Percentiles rank a stretch among this genome's conserved stretches.
Evolutionary conservation across 768 basidiomycete genomes (phyloP).

Genomic region (Pseudohyphozyma bogoriensis): DNA sequence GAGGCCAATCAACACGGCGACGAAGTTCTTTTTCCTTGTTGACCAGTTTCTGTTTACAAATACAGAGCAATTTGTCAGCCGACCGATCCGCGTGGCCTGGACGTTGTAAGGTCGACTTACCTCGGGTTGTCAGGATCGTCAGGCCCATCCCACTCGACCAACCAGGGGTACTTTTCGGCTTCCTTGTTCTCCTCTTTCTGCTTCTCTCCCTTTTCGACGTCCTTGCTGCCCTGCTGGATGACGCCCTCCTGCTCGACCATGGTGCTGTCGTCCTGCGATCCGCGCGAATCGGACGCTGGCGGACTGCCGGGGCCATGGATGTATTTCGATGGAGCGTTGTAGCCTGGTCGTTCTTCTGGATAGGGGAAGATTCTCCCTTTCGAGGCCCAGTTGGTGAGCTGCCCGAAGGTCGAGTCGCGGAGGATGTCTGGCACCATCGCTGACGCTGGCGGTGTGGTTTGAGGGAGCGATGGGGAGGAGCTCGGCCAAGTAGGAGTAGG

Average conservation of each 20-base stretch:
- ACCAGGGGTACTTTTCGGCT: slow-evolving; percentile 14
- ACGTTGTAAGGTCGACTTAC: not conserved
- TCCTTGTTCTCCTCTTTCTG: not conserved
- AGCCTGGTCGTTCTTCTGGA: slow-evolving; percentile 21
- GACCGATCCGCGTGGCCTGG: too few relatives aligned
- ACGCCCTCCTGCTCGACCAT: not conserved
- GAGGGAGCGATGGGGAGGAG: not conserved
- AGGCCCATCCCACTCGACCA: slow-evolving; percentile 16
- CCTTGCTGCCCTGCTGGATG: slow-evolving; percentile 1
- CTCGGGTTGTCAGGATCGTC: slow-evolving; percentile 14
- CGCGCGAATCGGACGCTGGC: not conserved
- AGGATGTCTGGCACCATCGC: slow-evolving; percentile 14
- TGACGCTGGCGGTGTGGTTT: not conserved
- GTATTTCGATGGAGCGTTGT: slow-evolving; percentile 9
- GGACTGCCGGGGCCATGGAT: not conserved
- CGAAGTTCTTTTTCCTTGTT: slow-evolving; percentile 5
- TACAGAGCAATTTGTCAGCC: too few relatives aligned
- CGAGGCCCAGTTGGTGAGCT: slow-evolving; percentile 22
- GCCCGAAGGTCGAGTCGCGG: slow-evolving; percentile 27
- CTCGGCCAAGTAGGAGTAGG: not conserved
- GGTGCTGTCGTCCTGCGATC: not conserved
- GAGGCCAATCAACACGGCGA: slow-evolving; percentile 7
- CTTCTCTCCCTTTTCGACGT: not conserved
- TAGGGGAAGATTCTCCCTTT: slow-evolving; percentile 24
- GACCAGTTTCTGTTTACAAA: slow-evolving; percentile 13